Evolutionary conservation across 2,329 filamentous ascomycete genomes (phyloP).

Genomic region (Immersiporthe knoxdaviesiana): DNA sequence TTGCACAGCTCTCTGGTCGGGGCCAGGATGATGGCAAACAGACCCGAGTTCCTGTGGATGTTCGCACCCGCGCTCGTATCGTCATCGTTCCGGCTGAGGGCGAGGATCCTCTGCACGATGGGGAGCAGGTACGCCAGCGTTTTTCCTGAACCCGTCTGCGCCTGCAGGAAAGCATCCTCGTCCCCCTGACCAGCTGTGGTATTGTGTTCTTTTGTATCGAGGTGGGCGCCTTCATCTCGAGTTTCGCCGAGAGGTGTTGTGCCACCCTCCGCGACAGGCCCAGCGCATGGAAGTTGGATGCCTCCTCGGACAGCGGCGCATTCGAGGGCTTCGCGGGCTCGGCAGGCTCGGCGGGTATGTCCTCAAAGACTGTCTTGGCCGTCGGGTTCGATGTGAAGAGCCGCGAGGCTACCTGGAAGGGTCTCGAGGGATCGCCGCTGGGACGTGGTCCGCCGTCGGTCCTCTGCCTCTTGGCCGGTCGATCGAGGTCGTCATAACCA

Average conservation of each 20-base stretch:
- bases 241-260: conserved; percentile 79
- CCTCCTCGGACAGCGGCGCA: conserved; percentile 81
- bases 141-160: conserved; percentile 96
- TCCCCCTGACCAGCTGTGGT: conserved; percentile 76
- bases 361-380: conserved; percentile 65
- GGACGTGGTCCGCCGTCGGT: conserved; percentile 33
- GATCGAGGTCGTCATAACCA: conserved; percentile 33
- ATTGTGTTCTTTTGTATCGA: conserved; percentile 93
- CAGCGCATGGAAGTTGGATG: conserved; percentile 83
- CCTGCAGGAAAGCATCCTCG: conserved; percentile 92
- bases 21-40: conserved; percentile 92
- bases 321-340: conserved; percentile 79
- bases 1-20: conserved; percentile 93
- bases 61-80: conserved; percentile 48
- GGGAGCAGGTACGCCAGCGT: conserved; percentile 94
- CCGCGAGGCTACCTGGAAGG: conserved; percentile 75
- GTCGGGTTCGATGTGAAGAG: conserved; percentile 89
- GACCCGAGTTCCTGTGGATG: conserved; percentile 81
- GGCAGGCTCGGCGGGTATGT: conserved; percentile 46
- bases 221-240: conserved; percentile 87
- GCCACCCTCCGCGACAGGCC: conserved; percentile 82
- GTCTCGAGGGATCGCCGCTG: conserved; percentile 37
- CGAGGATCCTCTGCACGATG: conserved; percentile 84
- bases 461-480: conserved; percentile 37
- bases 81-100: conserved; percentile 64